These are phyloP conservation scores for Discostella stelligeroides DNA, from an alignment of 108 stramenopile species.

Conservation along the genomic window DNA sequence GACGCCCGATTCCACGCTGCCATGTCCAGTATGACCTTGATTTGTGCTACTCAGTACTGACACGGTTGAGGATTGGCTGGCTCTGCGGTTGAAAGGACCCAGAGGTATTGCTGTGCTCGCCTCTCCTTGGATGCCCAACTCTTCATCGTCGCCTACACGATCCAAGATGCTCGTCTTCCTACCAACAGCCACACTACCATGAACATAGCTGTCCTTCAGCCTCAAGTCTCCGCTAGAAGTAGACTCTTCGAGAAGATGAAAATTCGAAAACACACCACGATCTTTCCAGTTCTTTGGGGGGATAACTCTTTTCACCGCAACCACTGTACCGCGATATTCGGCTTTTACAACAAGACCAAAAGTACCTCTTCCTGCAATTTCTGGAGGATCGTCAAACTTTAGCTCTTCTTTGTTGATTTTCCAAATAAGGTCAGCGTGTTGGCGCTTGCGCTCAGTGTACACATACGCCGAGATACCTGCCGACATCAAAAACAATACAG, in stretches of 20 bases:
- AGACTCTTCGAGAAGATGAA: neutral
- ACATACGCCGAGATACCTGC: constrained; percentile 3
- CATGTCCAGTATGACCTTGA: neutral
- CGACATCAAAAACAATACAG: neutral
- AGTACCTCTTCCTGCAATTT: constrained; percentile 38
- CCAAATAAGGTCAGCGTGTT: constrained; percentile 53
- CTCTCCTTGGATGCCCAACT: neutral
- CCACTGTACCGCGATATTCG: constrained; percentile 39
- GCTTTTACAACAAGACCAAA: constrained; percentile 45
- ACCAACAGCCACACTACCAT: too few relatives aligned
- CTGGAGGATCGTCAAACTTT: constrained; percentile 51
- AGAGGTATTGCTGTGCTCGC: neutral
- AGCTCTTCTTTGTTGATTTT: constrained; percentile 51
- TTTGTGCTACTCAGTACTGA: neutral
- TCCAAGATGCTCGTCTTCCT: neutral
- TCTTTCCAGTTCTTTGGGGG: constrained; percentile 20
- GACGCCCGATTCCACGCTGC: neutral
- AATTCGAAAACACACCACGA: constrained; percentile 1
- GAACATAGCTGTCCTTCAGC: neutral
- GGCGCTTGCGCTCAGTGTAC: constrained; percentile 15
- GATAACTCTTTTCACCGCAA: constrained; percentile 43
- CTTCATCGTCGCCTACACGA: constrained; percentile 10
- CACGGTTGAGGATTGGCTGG: neutral
- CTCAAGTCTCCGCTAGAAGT: neutral
- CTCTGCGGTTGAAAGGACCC: neutral